Conservation (phyloP, 805 yeast genomes). For the Saccharomycodes ludwigii region DNA sequence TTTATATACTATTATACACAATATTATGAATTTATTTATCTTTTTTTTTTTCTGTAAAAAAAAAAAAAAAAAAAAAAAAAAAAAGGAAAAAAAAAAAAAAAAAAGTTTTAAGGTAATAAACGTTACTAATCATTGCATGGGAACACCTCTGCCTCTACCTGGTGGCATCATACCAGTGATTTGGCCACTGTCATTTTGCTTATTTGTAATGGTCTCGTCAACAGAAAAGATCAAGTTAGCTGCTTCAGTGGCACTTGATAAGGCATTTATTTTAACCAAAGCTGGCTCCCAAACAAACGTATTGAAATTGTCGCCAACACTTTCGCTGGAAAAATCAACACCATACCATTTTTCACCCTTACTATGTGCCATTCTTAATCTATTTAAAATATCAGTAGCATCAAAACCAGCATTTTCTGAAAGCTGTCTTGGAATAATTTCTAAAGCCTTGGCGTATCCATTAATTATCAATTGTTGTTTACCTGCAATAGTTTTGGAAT, state of each 20-base stretch:
- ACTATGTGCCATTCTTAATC: conserved; percentile 86
- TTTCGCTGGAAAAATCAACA: conserved; percentile 77
- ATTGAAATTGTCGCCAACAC: conserved; percentile 71
- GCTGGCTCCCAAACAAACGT: conserved; percentile 97
- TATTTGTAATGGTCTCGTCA: conserved; percentile 81
- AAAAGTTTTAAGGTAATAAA: conserved; percentile 8
- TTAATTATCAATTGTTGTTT: conserved; percentile 88
- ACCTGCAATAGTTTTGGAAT: conserved; percentile 81
- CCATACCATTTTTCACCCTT: conserved; percentile 90
- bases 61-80: conserved; percentile 4
- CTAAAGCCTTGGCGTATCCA: conserved; percentile 90
- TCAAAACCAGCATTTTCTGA: conserved; percentile 99
- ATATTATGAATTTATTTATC: neutral
- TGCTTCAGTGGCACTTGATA: conserved; percentile 93
- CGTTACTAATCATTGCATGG: conserved; percentile 20
- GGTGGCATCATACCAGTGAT: conserved; percentile 35
- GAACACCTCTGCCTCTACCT: conserved; percentile 67
- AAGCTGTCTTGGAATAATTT: conserved; percentile 90
- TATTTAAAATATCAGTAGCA: conserved; percentile 86
- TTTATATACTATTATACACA: too few species aligned
- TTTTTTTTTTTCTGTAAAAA: conserved; percentile 2
- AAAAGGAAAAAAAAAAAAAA: neutral
- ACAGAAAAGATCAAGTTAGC: conserved; percentile 87
- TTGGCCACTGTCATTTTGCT: conserved; percentile 27
- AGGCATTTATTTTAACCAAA: conserved; percentile 84